Conservation (phyloP, 345 rosid species). For the Camelina hispida region DNA sequence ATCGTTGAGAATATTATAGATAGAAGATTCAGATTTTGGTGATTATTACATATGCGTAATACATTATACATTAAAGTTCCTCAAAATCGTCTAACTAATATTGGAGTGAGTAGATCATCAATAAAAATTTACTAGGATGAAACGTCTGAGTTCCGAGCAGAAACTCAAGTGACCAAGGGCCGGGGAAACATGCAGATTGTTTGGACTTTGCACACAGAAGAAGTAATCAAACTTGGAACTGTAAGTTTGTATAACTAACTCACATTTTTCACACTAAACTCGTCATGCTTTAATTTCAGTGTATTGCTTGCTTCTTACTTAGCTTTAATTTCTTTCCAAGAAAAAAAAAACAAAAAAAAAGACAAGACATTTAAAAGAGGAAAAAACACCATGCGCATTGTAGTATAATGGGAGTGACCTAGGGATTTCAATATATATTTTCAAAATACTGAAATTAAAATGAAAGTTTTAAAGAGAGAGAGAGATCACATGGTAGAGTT, state of each 20-base stretch:
- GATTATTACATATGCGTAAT: too few relatives aligned
- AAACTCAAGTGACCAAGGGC: not conserved
- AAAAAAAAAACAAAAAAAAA: not conserved
- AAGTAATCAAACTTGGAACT: not conserved
- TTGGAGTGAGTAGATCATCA: not conserved
- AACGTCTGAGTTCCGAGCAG: not conserved
- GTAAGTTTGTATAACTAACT: not conserved
- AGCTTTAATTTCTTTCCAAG: not conserved
- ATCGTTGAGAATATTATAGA: too few relatives aligned
- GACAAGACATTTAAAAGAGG: not conserved
- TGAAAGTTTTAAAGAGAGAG: constrained; percentile 16
- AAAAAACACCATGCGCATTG: constrained; percentile 1
- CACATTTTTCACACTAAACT: not conserved
- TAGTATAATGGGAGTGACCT: not conserved
- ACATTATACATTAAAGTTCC: too few relatives aligned
- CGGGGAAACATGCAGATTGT: not conserved
- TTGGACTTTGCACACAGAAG: too few relatives aligned
- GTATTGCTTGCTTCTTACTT: not conserved
- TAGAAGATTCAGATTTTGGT: too few relatives aligned
- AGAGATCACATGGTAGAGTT: constrained; percentile 31
- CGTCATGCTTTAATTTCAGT: not conserved
- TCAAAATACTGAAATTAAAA: not conserved
- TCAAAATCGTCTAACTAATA: not conserved
- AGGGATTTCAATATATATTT: not conserved
- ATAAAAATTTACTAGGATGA: not conserved